Evolutionary conservation across 768 basidiomycete genomes (phyloP), one percentile per base, ranked within the genome.

Genomic region (Glaciozyma antarctica): DNA sequence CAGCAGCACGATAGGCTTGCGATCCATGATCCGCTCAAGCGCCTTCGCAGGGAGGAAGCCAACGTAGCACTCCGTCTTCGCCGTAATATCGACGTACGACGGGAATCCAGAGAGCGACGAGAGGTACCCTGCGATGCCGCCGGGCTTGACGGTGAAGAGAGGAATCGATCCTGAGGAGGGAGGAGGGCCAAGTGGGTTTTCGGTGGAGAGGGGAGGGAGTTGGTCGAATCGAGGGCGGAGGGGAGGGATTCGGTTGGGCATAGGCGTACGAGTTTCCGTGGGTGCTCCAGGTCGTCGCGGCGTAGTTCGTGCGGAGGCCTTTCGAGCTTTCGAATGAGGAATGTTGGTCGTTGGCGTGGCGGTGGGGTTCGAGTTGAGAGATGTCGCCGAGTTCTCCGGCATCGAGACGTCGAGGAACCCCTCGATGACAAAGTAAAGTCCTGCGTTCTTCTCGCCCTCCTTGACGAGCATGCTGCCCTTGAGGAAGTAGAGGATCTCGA

Each of bases 21-120:
- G 87, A 77, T 98, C 95, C 49, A 98, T 81, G 61, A 99, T 81
- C 28, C 88, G 81, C 74, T 98, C 91, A 62, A 99, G 78, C 9
- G 94, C 87, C 73, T 86, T 82, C 4, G 88, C 84, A 1, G 95
- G 89, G 34, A 99, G 77, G 76, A 94, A 94, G 0, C 95, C 95
- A 68, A 98, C 95, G 73, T 94, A 99, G n/a, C 87, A 88, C 74
- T 99, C 94, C 0, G 93, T 98, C 79, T 97, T 98, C 7, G 95
- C 92, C 69, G 82, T 86, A 75, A 99, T 95, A 75, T 94, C 90
- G 52, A 98, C 93, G 74, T 98, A 99, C 3, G 91, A 94, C 8
- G 91, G 86, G 32, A 88, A 91, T 61, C 86, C 87, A 71, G 89
- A 90, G 5, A 98, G 81, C 0, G 92, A 91, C 22, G 93, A 87